phyloP scores from a whole-genome alignment of 257 asterid genomes.

The Solanum corneliomulleri region DNA sequence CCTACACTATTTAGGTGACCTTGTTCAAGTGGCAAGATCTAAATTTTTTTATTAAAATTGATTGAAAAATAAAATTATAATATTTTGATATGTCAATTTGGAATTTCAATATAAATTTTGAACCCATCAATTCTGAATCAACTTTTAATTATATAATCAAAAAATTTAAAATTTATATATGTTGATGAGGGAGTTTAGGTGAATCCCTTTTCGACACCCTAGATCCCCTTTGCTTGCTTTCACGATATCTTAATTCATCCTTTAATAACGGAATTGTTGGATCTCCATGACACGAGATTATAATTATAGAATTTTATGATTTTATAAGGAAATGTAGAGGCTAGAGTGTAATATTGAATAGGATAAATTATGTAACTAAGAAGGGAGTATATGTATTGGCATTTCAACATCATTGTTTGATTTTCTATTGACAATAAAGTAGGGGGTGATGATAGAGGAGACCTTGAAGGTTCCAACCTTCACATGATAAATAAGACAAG shows the following conservation, averaged over 20 bases:
- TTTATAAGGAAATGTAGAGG: neutral
- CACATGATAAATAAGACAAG: neutral
- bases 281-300: neutral
- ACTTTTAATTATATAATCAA: too few relatives aligned
- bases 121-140: neutral
- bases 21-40: accelerated
- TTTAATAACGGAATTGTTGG: neutral
- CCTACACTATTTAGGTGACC: neutral
- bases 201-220: neutral
- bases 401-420: neutral
- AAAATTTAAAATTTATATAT: too few relatives aligned
- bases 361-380: neutral
- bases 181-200: neutral
- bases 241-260: neutral
- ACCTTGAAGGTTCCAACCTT: neutral
- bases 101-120: too few relatives aligned
- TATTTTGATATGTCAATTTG: too few relatives aligned
- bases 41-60: neutral
- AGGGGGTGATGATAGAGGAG: neutral
- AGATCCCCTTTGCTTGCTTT: neutral
- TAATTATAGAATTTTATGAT: neutral
- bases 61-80: too few relatives aligned
- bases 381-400: neutral
- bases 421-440: neutral
- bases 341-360: neutral